These are phyloP conservation scores for Microdochium bolleyi DNA, from an alignment of 2,329 filamentous ascomycete genomes.

Conservation along the genomic window DNA sequence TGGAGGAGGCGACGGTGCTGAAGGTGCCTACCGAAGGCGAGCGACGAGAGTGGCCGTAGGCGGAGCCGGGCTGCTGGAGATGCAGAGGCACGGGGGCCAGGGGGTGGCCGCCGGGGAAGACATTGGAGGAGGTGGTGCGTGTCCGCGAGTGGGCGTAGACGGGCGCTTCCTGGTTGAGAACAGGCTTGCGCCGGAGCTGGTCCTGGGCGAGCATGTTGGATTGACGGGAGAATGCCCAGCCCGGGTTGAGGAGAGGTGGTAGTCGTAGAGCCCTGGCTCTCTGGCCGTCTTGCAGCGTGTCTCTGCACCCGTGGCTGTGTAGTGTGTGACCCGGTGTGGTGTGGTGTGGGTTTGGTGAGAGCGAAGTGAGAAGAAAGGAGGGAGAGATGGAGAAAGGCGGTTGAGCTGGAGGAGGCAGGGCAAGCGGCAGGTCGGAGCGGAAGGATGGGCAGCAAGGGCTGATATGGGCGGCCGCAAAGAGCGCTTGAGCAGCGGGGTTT, in stretches of 20 bases:
- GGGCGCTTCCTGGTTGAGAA: constrained; percentile 16
- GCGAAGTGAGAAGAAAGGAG: no score
- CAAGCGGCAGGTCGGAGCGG: no score
- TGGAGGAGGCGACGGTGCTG: constrained; percentile 57
- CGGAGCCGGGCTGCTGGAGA: constrained; percentile 22
- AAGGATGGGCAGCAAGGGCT: no score
- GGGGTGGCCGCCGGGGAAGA: constrained; percentile 25
- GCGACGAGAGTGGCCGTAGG: constrained; percentile 36
- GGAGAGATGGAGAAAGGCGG: no score
- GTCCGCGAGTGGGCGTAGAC: constrained; percentile 46
- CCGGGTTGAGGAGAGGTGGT: not conserved
- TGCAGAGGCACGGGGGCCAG: constrained; percentile 20
- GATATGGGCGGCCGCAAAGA: no score
- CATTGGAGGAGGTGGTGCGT: constrained; percentile 48
- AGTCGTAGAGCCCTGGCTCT: not conserved
- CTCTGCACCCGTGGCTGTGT: not conserved
- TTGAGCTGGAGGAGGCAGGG: no score
- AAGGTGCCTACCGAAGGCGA: constrained; percentile 61
- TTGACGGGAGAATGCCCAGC: not conserved
- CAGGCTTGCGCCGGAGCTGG: constrained; percentile 16
- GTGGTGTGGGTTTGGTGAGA: no score
- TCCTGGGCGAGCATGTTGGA: constrained; percentile 19
- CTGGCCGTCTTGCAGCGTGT: not conserved
- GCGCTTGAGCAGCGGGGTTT: no score
- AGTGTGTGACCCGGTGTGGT: no score